These are phyloP conservation scores for Coniochaeta sp. DNA, from an alignment of 2,329 filamentous ascomycete species.

Conservation along the genomic window DNA sequence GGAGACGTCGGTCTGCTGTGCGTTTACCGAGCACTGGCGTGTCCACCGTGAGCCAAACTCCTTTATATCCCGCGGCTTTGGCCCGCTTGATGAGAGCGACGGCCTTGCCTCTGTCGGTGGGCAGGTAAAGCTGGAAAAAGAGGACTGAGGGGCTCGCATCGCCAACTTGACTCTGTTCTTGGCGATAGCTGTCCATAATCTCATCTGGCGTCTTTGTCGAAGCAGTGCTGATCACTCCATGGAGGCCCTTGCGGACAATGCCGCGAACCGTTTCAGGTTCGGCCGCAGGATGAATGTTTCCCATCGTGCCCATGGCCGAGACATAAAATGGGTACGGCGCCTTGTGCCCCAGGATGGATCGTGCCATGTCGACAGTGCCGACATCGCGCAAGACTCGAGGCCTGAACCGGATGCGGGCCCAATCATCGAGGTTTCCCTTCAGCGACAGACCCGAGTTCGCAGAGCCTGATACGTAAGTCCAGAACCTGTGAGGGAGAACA, in stretches of 20 bases:
- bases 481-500: slow-evolving; percentile 55
- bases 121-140: slow-evolving; percentile 7
- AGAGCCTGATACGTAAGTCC: slow-evolving; percentile 19
- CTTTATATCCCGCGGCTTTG: slow-evolving; percentile 4
- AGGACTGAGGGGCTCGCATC: slow-evolving; percentile 6
- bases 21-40: slow-evolving; percentile 24
- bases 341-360: slow-evolving; percentile 17
- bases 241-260: slow-evolving; percentile 1
- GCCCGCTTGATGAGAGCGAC: neutral
- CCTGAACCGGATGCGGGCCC: slow-evolving; percentile 17
- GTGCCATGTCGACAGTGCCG: slow-evolving; percentile 10
- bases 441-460: slow-evolving; percentile 21
- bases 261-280: slow-evolving; percentile 1
- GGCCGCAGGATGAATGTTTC: neutral
- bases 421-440: slow-evolving; percentile 19
- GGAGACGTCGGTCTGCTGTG: slow-evolving; percentile 13
- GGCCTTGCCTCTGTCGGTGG: neutral
- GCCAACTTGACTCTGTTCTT: neutral
- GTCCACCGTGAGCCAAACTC: slow-evolving; percentile 17
- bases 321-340: slow-evolving; percentile 3
- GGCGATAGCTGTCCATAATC: slow-evolving; percentile 2
- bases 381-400: slow-evolving; percentile 25
- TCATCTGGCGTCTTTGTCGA: slow-evolving; percentile 1
- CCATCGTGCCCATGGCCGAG: slow-evolving; percentile 3
- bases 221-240: slow-evolving; percentile 8